Evolutionary conservation across 2,329 filamentous ascomycete species (phyloP), one percentile per base, ranked within the genome.

Genomic region (Aspergillus sp.): DNA sequence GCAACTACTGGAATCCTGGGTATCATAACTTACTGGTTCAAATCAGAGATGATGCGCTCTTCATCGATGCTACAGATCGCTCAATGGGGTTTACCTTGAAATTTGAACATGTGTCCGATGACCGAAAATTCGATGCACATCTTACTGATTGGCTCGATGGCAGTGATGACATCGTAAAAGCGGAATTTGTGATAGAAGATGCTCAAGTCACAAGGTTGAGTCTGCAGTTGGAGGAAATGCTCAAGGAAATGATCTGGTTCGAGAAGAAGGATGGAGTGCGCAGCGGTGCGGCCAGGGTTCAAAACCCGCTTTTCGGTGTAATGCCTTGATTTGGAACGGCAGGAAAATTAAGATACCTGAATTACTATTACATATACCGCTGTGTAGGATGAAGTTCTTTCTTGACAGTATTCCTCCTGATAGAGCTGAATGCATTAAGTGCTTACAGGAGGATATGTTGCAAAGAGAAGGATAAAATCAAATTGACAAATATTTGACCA

Each of bases 221-320:
- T 3, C 15, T 72, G 17, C 28, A 67, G n/a, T 48, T 72, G 13
- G 70, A 71, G 25, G 39, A 36, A 1, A 63, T 55, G 15, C 25
- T 70, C 15, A 49, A 67, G 15, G 56, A 63, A 12, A 28, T 66
- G 59, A 68, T 72, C n/a, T 72, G 68, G 69, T 72, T 71, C 51
- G 50, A 54, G 23, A 89, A 89, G 36, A 36, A 36, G 30, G 30
- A 32, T 32, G 30, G 30, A 32, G 10, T 32, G 30, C 30, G 30
- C 10, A 32, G 30, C 30, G 10, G 30, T 32, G 28, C 28, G 9
- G 28, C 28, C 28, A 12, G 9, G 28, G 28, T 30, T 25, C 23
- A 25, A 25, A 25, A 7, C 6, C 23, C 23, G 23, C 23, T 30
- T 9, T 12, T 30, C 9, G 8, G 8, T 30, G 9, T 30, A 30